These are phyloP conservation scores for Achaetomiella virescens DNA, from an alignment of 495 filamentous ascomycete species.

Conservation along the genomic window DNA sequence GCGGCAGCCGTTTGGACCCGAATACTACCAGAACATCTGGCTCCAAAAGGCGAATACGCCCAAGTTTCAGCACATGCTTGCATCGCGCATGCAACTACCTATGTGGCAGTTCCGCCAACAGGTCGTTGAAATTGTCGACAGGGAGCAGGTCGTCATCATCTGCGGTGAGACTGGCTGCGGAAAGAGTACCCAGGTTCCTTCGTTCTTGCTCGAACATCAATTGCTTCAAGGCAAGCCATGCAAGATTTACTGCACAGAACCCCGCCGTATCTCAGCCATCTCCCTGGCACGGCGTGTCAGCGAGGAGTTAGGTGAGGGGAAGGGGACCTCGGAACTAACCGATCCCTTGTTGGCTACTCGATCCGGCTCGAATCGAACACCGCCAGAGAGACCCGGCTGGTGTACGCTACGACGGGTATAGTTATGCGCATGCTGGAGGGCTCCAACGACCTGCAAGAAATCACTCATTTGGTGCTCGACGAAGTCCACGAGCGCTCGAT, in stretches of 20 bases:
- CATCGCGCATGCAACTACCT: slow-evolving; percentile 65
- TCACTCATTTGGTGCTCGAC: slow-evolving; percentile 89
- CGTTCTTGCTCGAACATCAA: slow-evolving; percentile 85
- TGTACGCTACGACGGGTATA: slow-evolving; percentile 86
- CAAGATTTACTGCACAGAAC: slow-evolving; percentile 93
- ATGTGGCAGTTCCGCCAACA: slow-evolving; percentile 81
- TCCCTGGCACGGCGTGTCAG: slow-evolving; percentile 86
- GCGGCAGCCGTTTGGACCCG: slow-evolving; percentile 27
- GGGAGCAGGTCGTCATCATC: slow-evolving; percentile 77
- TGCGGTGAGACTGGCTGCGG: slow-evolving; percentile 96
- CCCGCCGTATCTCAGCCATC: slow-evolving; percentile 92
- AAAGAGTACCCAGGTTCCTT: slow-evolving; percentile 94
- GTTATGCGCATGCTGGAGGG: slow-evolving; percentile 95
- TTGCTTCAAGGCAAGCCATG: slow-evolving; percentile 71
- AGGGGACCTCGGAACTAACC: slow-evolving; percentile 72
- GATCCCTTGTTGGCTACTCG: slow-evolving; percentile 87
- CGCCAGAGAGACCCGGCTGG: slow-evolving; percentile 68
- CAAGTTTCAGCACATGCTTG: slow-evolving; percentile 54
- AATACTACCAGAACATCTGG: slow-evolving; percentile 61
- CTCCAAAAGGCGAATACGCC: slow-evolving; percentile 55
- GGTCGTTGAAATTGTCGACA: slow-evolving; percentile 65
- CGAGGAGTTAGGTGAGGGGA: slow-evolving; percentile 84
- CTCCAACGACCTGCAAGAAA: slow-evolving; percentile 73
- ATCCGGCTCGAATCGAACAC: slow-evolving; percentile 86
- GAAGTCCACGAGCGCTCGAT: slow-evolving; percentile 94